These are phyloP conservation scores for Rhizopogon vulgaris DNA, from an alignment of 768 basidiomycete species.

Conservation along the genomic window DNA sequence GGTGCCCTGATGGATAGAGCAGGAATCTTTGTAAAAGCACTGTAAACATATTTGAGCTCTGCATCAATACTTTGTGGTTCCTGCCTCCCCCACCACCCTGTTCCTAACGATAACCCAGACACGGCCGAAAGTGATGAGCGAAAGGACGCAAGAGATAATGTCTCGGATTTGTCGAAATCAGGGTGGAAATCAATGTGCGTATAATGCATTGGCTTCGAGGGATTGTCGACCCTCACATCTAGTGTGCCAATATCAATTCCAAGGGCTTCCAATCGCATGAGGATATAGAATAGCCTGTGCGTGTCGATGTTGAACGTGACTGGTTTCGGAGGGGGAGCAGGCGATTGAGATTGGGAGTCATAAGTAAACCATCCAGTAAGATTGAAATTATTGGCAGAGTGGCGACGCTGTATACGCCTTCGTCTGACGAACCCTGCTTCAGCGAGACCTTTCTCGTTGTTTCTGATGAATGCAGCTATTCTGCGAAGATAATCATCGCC, in stretches of 20 bases:
- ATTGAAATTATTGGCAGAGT: constrained; percentile 37
- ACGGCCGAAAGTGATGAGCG: constrained; percentile 73
- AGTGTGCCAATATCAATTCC: constrained; percentile 74
- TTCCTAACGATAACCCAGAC: constrained; percentile 68
- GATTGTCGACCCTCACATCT: constrained; percentile 67
- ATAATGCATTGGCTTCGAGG: constrained; percentile 74
- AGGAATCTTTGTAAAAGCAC: constrained; percentile 86
- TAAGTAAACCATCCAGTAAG: constrained; percentile 55
- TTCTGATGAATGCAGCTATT: constrained; percentile 64
- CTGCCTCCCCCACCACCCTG: constrained; percentile 63
- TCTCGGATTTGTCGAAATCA: constrained; percentile 59
- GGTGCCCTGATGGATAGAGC: constrained; percentile 65
- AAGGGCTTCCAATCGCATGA: constrained; percentile 80
- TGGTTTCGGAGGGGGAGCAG: constrained; percentile 42
- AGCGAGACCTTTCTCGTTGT: constrained; percentile 69
- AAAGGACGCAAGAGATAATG: constrained; percentile 67
- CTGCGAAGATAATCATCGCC: constrained; percentile 75
- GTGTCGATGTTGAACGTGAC: constrained; percentile 65
- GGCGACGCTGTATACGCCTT: constrained; percentile 34
- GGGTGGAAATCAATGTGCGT: constrained; percentile 45
- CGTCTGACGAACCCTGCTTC: constrained; percentile 50
- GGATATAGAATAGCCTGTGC: constrained; percentile 82
- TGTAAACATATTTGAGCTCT: constrained; percentile 83
- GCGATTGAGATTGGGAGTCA: constrained; percentile 20
- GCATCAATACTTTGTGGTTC: constrained; percentile 56